phyloP scores from a whole-genome alignment of 2,329 filamentous ascomycete species.

The Lachnellula hyalina region DNA sequence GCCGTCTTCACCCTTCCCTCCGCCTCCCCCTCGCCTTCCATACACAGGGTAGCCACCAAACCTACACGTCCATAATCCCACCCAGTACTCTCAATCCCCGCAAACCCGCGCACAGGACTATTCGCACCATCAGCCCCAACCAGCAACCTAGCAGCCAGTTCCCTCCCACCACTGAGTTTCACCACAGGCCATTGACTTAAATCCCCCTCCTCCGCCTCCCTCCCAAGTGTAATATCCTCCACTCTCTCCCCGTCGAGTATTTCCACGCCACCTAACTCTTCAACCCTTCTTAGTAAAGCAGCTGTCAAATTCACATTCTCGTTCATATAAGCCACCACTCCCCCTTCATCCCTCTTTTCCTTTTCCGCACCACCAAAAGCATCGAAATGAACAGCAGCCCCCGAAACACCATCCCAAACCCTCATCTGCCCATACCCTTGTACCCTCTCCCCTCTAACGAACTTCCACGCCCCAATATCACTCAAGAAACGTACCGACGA shows the following conservation, averaged over 20 bases:
- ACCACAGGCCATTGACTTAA: conserved; percentile 85
- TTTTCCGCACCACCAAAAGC: conserved; percentile 40
- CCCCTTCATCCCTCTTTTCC: conserved; percentile 49
- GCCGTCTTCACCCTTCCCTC: conserved; percentile 62
- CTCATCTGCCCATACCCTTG: conserved; percentile 95
- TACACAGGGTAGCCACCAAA: conserved; percentile 79
- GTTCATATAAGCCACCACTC: conserved; percentile 87
- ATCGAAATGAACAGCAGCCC: conserved; percentile 84
- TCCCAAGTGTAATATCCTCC: conserved; percentile 71
- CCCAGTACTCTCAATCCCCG: conserved; percentile 75
- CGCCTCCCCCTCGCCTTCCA: conserved; percentile 56
- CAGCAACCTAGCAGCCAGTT: conserved; percentile 74
- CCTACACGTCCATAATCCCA: conserved; percentile 94
- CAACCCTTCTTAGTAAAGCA: conserved; percentile 66
- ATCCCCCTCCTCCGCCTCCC: conserved; percentile 63
- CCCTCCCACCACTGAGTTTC: conserved; percentile 57
- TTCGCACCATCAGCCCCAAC: conserved; percentile 94
- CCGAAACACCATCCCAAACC: conserved; percentile 93
- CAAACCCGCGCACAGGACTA: conserved; percentile 85
- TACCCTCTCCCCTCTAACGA: conserved; percentile 66
- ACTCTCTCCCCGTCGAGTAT: conserved; percentile 75
- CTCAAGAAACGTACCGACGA: conserved; percentile 78
- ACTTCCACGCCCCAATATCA: conserved; percentile 77
- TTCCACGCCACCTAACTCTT: conserved; percentile 62
- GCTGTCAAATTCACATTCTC: conserved; percentile 89